Conservation (phyloP, 2,329 filamentous ascomycete species). For the Exophiala calicioides region DNA sequence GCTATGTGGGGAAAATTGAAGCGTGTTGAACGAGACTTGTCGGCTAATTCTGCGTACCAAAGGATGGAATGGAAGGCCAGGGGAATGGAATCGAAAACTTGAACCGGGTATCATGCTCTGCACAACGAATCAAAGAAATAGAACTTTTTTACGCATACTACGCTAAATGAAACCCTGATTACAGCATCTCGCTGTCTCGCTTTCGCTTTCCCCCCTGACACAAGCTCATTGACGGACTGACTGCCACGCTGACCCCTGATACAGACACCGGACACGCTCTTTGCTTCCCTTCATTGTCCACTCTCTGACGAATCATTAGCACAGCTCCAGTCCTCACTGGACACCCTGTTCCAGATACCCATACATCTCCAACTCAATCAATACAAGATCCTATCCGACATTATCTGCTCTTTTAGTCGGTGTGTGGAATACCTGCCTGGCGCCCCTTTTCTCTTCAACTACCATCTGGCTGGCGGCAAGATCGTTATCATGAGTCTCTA, state of each 20-base stretch:
- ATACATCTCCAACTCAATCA: constrained; percentile 15
- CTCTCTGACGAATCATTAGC: neutral
- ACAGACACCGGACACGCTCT: neutral
- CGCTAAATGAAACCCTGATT: constrained; percentile 20
- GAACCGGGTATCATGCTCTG: too few species aligned
- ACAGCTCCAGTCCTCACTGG: neutral
- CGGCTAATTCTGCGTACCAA: too few species aligned
- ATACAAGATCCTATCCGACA: constrained; percentile 5
- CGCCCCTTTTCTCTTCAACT: too few species aligned
- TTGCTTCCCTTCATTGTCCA: neutral
- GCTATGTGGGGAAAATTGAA: too few species aligned
- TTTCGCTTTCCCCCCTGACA: neutral
- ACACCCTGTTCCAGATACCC: constrained; percentile 8
- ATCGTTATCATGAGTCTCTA: too few species aligned
- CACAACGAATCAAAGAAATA: constrained; percentile 17
- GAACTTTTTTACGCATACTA: constrained; percentile 19
- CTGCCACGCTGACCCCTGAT: too few species aligned
- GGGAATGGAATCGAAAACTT: too few species aligned
- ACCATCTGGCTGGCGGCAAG: too few species aligned
- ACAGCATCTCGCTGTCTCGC: constrained; percentile 9
- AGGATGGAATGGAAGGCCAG: too few species aligned
- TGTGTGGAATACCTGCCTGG: too few species aligned
- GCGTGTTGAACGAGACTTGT: too few species aligned
- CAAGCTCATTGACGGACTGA: too few species aligned
- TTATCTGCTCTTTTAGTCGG: constrained; percentile 6